Percentiles rank a stretch among this genome's conserved stretches.
Evolutionary conservation across 768 basidiomycete species (phyloP).

Genomic region (Udeniomyces megalosporus): DNA sequence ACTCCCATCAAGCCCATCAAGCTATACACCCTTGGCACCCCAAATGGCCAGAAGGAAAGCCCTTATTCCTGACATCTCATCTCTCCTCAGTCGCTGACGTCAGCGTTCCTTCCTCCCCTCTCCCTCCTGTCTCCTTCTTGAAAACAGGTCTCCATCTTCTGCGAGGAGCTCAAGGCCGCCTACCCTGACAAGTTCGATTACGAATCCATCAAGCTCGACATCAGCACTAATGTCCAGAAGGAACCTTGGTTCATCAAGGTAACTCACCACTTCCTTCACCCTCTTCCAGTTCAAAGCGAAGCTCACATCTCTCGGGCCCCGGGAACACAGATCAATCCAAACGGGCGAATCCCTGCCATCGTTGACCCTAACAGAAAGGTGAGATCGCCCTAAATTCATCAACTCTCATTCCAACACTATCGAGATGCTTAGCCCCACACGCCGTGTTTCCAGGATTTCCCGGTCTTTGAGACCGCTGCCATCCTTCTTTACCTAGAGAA

Average conservation of each 20-base stretch:
- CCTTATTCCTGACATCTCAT: neutral
- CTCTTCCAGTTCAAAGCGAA: too few species aligned
- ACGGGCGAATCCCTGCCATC: slow-evolving; percentile 48
- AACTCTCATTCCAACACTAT: too few species aligned
- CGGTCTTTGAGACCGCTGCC: slow-evolving; percentile 52
- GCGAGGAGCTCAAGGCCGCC: slow-evolving; percentile 44
- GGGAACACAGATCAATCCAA: slow-evolving; percentile 25
- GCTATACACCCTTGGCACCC: slow-evolving; percentile 1
- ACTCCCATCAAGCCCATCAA: slow-evolving; percentile 7
- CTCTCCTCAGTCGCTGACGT: neutral
- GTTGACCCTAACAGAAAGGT: slow-evolving; percentile 44
- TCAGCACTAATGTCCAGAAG: slow-evolving; percentile 58
- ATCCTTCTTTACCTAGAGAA: slow-evolving; percentile 66
- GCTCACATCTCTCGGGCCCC: neutral
- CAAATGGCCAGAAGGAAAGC: slow-evolving; percentile 6
- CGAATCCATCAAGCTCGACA: slow-evolving; percentile 35
- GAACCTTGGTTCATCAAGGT: slow-evolving; percentile 57
- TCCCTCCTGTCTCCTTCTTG: neutral
- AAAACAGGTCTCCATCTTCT: slow-evolving; percentile 9
- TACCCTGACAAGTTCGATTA: slow-evolving; percentile 31
- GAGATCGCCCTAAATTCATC: too few species aligned
- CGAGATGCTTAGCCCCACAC: too few species aligned
- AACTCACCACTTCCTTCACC: neutral
- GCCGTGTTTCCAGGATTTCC: too few species aligned
- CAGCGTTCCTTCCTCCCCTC: neutral